Evolutionary conservation across 2,329 filamentous ascomycete species (phyloP).

Genomic region (Clonostachys sp.): DNA sequence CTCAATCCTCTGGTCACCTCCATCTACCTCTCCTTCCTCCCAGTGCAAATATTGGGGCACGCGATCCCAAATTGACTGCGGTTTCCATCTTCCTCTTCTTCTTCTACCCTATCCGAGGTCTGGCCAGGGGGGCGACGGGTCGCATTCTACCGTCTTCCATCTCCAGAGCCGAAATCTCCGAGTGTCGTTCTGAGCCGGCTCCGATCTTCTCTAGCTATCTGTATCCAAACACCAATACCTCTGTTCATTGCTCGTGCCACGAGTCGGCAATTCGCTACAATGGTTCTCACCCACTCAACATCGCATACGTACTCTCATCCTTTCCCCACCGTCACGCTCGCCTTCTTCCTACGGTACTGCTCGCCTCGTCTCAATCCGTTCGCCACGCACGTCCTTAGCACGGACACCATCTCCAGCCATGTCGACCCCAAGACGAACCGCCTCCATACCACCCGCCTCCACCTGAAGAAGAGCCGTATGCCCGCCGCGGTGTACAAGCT

Average conservation of each 20-base stretch:
- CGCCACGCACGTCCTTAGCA: slow-evolving; percentile 75
- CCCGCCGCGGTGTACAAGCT: slow-evolving; percentile 72
- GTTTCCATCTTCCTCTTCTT: too few relatives aligned
- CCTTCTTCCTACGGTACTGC: slow-evolving; percentile 85
- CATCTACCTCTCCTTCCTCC: too few relatives aligned
- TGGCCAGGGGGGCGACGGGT: too few relatives aligned
- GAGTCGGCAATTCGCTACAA: slow-evolving; percentile 24
- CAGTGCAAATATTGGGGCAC: too few relatives aligned
- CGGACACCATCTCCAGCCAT: slow-evolving; percentile 72
- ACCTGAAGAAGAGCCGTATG: slow-evolving; percentile 77
- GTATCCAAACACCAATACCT: too few relatives aligned
- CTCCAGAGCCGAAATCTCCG: too few relatives aligned
- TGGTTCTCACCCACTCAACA: slow-evolving; percentile 61
- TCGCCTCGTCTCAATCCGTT: slow-evolving; percentile 69
- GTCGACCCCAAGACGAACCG: slow-evolving; percentile 71
- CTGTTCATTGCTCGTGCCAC: background rate
- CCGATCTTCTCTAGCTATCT: too few relatives aligned
- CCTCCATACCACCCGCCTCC: slow-evolving; percentile 73
- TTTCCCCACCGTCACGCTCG: slow-evolving; percentile 80
- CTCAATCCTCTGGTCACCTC: too few relatives aligned
- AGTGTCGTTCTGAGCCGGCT: too few relatives aligned
- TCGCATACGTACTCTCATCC: slow-evolving; percentile 74
- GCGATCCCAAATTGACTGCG: too few relatives aligned
- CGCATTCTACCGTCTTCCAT: too few relatives aligned
- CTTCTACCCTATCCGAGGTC: too few relatives aligned